phyloP scores from a whole-genome alignment of 116 monocot genomes.

The Posidonia oceanica region DNA sequence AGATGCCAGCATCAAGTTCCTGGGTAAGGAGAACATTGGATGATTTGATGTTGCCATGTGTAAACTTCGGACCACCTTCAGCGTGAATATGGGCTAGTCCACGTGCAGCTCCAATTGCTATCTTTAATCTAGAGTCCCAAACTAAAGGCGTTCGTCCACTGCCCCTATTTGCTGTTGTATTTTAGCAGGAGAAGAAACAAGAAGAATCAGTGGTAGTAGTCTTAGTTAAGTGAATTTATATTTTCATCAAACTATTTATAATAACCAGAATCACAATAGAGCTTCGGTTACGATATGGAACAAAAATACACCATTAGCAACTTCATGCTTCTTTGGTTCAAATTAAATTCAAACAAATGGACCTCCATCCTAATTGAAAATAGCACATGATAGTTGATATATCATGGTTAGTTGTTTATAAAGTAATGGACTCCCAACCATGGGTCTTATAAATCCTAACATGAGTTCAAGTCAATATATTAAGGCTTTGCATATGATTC shows the following conservation, averaged over 20 bases:
- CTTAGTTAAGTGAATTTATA: too few relatives aligned
- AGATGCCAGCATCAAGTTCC: conserved; percentile 40
- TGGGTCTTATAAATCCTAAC: too few relatives aligned
- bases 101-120: conserved; percentile 42
- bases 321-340: too few relatives aligned
- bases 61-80: conserved; percentile 54
- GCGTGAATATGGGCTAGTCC: conserved; percentile 62
- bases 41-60: conserved; percentile 87
- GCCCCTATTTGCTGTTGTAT: conserved; percentile 42
- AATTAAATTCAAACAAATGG: too few relatives aligned
- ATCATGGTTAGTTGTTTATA: too few relatives aligned
- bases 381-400: too few relatives aligned
- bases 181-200: background rate
- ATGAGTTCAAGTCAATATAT: background rate
- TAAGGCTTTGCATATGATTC: background rate
- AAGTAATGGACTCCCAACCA: too few relatives aligned
- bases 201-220: background rate
- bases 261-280: too few relatives aligned
- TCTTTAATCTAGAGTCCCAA: conserved; percentile 72
- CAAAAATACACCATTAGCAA: too few relatives aligned
- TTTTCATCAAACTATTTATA: too few relatives aligned
- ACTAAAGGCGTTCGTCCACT: conserved; percentile 43
- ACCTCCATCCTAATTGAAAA: too few relatives aligned
- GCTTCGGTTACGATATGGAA: too few relatives aligned
- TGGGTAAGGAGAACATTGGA: conserved; percentile 62